Evolutionary conservation across 306 rosid species (phyloP).

Genomic region (Vachellia collinsii): DNA sequence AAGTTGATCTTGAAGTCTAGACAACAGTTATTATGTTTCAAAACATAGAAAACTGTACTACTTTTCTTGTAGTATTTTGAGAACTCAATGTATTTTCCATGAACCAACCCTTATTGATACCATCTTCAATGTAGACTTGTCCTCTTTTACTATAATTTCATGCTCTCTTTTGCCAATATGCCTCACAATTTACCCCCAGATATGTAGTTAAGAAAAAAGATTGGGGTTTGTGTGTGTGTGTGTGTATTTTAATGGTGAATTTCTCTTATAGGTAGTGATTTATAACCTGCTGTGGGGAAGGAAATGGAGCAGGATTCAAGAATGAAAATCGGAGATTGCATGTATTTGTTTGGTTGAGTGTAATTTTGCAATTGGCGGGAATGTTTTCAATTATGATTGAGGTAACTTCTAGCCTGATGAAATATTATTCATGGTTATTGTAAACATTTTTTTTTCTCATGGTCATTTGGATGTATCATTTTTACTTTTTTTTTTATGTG

Average conservation of each 20-base stretch:
- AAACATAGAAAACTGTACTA: not conserved
- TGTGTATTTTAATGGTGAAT: not conserved
- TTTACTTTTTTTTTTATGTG: not conserved
- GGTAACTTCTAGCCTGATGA: not conserved
- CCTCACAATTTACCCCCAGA: not conserved
- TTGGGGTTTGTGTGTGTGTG: too few relatives aligned
- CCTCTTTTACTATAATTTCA: not conserved
- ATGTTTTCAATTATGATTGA: not conserved
- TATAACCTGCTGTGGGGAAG: not conserved
- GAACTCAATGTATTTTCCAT: not conserved
- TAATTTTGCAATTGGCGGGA: not conserved
- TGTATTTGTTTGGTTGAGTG: not conserved
- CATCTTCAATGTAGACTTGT: not conserved
- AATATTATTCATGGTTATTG: not conserved
- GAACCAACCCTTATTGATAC: not conserved
- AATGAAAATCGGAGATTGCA: not conserved
- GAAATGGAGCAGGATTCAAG: not conserved
- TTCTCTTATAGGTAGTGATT: not conserved
- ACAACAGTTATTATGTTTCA: too few relatives aligned
- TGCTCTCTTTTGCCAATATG: not conserved
- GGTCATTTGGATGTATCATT: not conserved
- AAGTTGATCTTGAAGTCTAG: too few relatives aligned
- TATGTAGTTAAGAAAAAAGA: not conserved
- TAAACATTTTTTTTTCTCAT: not conserved
- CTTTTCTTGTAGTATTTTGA: not conserved